phyloP scores from a whole-genome alignment of 148 eudicot species.

The Vaccinium darrowii region DNA sequence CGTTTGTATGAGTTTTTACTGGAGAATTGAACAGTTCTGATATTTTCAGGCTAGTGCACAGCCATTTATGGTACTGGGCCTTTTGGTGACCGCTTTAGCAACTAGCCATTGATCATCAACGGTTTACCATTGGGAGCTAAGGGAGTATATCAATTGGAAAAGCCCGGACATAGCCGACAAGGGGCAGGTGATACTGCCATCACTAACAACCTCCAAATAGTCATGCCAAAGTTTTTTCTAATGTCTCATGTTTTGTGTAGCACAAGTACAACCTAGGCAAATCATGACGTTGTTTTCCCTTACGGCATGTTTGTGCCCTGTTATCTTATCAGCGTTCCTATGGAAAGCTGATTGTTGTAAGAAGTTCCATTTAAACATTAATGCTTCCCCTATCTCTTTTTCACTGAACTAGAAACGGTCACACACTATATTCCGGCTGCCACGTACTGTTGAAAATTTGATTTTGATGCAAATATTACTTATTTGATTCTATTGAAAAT shows the following conservation, averaged over 20 bases:
- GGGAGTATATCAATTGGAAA: neutral
- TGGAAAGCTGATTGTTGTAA: neutral
- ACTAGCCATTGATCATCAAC: conserved; percentile 42
- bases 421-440: neutral
- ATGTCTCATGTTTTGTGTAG: neutral
- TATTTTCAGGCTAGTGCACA: conserved; percentile 86
- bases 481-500: neutral
- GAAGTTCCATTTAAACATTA: neutral
- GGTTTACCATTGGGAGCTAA: neutral
- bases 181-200: conserved; percentile 6
- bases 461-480: neutral
- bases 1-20: neutral
- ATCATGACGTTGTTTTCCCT: neutral
- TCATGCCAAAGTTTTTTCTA: neutral
- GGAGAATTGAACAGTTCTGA: neutral
- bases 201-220: neutral
- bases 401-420: neutral
- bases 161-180: neutral
- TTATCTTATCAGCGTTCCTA: neutral
- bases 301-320: neutral
- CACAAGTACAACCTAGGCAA: neutral
- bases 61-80: conserved; percentile 87
- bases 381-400: too few relatives aligned
- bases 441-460: neutral
- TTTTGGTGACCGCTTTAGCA: conserved; percentile 85